Evolutionary conservation across 768 basidiomycete species (phyloP).

Genomic region (Sporobolomyces phaffii): DNA sequence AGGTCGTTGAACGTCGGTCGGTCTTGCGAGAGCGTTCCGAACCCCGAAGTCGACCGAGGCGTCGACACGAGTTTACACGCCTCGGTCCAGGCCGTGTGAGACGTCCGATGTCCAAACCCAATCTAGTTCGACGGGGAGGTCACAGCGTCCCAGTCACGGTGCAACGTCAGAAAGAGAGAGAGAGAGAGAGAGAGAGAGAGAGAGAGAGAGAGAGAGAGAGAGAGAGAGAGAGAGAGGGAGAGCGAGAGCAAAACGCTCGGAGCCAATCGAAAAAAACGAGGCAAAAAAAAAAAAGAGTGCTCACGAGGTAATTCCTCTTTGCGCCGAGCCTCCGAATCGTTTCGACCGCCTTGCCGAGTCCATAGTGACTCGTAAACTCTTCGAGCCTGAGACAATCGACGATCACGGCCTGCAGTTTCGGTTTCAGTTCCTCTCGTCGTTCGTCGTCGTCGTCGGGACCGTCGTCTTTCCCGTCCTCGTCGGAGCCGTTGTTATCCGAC

Average conservation of each 20-base stretch:
- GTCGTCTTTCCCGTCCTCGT: conserved; percentile 15
- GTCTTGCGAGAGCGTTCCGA: not conserved
- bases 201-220: not conserved
- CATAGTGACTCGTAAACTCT: conserved; percentile 72
- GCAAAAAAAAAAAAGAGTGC: too few relatives aligned
- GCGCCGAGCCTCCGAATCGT: conserved; percentile 59
- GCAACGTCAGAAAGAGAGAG: not conserved
- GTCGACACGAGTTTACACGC: conserved; percentile 10
- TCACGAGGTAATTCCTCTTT: conserved; percentile 62
- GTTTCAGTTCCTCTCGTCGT: not conserved
- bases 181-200: not conserved
- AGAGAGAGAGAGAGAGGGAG: too few relatives aligned
- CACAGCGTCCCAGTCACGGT: not conserved
- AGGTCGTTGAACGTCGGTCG: conserved; percentile 4
- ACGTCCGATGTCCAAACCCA: conserved; percentile 37
- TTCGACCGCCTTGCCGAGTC: conserved; percentile 59
- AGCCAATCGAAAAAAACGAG: not conserved
- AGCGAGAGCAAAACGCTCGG: too few relatives aligned
- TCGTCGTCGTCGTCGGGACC: not conserved
- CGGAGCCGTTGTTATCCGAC: not conserved
- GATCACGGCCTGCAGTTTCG: conserved; percentile 46
- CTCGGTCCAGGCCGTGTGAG: conserved; percentile 26
- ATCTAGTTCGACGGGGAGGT: conserved; percentile 4
- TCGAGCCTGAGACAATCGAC: conserved; percentile 68
- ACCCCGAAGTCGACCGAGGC: conserved; percentile 1